Base-by-base conservation (phyloP, 2,329 filamentous ascomycete genomes). In the Colletotrichum sublineola region DNA sequence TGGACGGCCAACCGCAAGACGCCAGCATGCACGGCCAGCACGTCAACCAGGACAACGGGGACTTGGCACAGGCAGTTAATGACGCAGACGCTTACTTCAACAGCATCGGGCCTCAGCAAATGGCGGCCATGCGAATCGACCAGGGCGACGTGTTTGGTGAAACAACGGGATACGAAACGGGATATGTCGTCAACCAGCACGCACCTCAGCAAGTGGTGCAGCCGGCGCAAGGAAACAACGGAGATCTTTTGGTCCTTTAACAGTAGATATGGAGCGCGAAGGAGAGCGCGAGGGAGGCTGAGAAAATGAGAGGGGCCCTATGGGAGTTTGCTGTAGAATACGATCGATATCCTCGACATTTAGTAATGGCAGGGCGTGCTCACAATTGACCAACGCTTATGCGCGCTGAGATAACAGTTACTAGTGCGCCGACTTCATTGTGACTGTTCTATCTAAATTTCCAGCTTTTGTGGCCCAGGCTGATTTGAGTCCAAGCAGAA, bases 71-170 rank as follows among this genome's bases (percentile, higher is more conserved):
- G 36, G 94, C 94, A 1, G 91, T 97, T 46, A 93, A 88, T 77
- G 95, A 96, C 67, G 96, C 95, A 12, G 96, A 98, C 78, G 90
- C 92, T 20, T 98, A 97, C 82, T 98, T 98, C 82, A 91, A 93
- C 20, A 92, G 91, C 56, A 86, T 95, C n/a, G 91, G 92, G 1
- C 89, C 85, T 71, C 89, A 92, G 80, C 91, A 93, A 79, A 93
- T 95, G 91, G 90, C 89, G 5, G 87, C 89, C 20, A 90, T 95
- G 89, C 87, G 88, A 69, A 86, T 95, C 70, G 89, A 92, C 58
- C 85, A 87, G 68, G 85, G 90, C 57, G 91, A 92, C 76, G 89
- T 89, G 18, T 92, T 92, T 79, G 90, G 90, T 29, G 90, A 89
- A 61, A 87, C 86, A 42, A 86, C 85, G 31, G 86, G 85, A 58